Percentiles rank a stretch among this genome's conserved stretches.
Evolutionary conservation across 768 basidiomycete genomes (phyloP).

Genomic region (Mycena indigotica): DNA sequence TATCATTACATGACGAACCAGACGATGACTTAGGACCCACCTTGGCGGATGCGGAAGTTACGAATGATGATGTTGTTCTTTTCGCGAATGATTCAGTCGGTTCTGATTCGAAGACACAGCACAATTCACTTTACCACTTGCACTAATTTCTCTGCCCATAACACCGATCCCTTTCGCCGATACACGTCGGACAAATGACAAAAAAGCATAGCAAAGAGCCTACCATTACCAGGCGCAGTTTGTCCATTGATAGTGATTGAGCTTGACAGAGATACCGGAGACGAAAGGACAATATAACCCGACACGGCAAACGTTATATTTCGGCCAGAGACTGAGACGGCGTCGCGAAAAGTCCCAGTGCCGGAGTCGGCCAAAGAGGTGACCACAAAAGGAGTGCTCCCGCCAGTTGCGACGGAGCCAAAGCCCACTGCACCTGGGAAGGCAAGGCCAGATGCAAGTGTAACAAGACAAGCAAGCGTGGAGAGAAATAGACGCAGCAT

Average conservation of each 20-base stretch:
- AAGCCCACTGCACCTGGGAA: constrained; percentile 28
- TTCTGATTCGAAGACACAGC: neutral
- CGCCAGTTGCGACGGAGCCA: constrained; percentile 28
- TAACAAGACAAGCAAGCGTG: constrained; percentile 11
- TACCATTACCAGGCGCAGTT: constrained; percentile 25
- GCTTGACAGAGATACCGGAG: constrained; percentile 25
- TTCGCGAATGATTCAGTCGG: neutral
- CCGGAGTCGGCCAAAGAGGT: constrained; percentile 26
- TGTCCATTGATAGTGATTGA: constrained; percentile 26
- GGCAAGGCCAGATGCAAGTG: constrained; percentile 23
- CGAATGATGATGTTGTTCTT: constrained; percentile 24
- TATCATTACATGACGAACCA: neutral
- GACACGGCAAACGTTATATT: constrained; percentile 28
- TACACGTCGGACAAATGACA: neutral
- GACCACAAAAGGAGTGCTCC: constrained; percentile 23
- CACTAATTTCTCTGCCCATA: constrained; percentile 26
- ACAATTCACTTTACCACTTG: constrained; percentile 11
- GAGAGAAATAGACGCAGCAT: constrained; percentile 7
- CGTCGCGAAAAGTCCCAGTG: constrained; percentile 25
- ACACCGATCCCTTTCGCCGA: constrained; percentile 17
- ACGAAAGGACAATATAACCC: constrained; percentile 27
- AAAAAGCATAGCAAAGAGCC: neutral
- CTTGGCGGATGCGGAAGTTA: constrained; percentile 25
- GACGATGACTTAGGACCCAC: neutral
- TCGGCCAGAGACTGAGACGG: constrained; percentile 21